Conservation (phyloP, 2,329 filamentous ascomycete species). For the Ilyonectria mors-panacis region DNA sequence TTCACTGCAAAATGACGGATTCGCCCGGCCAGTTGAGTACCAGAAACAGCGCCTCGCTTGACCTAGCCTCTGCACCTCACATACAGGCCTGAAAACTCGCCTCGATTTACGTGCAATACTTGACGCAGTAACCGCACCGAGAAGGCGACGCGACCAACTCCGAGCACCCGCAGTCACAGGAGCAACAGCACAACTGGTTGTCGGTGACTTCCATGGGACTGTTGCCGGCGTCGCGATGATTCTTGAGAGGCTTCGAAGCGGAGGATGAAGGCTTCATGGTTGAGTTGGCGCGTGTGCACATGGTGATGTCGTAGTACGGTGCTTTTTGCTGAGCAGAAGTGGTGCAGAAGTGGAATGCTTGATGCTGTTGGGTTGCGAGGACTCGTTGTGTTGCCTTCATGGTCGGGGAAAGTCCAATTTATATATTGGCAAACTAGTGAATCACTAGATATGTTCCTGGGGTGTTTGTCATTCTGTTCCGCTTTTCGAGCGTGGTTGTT, state of each 20-base stretch:
- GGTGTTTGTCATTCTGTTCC: background rate
- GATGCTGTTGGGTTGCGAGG: background rate
- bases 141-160: background rate
- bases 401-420: background rate
- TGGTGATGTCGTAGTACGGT: background rate
- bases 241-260: background rate
- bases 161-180: slow-evolving; percentile 29
- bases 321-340: too few species aligned
- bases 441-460: background rate
- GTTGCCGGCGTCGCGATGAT: background rate
- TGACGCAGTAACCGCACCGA: slow-evolving; percentile 29
- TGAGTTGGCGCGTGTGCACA: background rate
- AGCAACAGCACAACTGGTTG: background rate
- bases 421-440: background rate
- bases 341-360: background rate
- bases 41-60: background rate
- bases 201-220: background rate
- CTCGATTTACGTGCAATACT: slow-evolving; percentile 23
- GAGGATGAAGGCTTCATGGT: background rate
- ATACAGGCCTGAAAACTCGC: background rate
- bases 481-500: background rate
- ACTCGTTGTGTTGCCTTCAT: background rate
- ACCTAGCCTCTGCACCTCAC: background rate
- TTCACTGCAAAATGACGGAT: background rate
- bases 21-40: background rate